phyloP scores from a whole-genome alignment of 1,284 basidiomycete genomes.

The Porodaedalea pini region DNA sequence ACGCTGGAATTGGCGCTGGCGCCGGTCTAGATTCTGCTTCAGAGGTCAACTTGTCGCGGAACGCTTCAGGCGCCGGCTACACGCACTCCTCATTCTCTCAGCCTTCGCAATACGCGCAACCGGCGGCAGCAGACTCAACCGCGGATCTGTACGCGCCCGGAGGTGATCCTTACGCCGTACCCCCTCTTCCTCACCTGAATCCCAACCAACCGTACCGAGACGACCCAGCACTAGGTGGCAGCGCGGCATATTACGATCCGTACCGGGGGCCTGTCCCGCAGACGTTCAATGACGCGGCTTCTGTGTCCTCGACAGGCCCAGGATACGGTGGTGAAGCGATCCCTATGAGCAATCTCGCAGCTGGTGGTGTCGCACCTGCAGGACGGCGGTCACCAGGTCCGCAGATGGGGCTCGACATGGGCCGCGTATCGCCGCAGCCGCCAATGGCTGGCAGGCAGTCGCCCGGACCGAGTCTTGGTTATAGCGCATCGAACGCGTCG shows the following conservation, averaged over 20 bases:
- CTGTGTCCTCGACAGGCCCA: slow-evolving; percentile 24
- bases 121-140: slow-evolving; percentile 45
- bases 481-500: too few species aligned
- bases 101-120: slow-evolving; percentile 28
- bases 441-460: slow-evolving; percentile 13
- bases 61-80: slow-evolving; percentile 36
- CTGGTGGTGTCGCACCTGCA: slow-evolving; percentile 43
- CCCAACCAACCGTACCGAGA: slow-evolving; percentile 70
- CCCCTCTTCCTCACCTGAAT: slow-evolving; percentile 78
- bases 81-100: slow-evolving; percentile 27
- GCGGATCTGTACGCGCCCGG: slow-evolving; percentile 41
- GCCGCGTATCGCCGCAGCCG: slow-evolving; percentile 15
- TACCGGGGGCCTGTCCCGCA: slow-evolving; percentile 70
- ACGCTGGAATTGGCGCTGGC: slow-evolving; percentile 43
- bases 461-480: slow-evolving; percentile 18
- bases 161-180: slow-evolving; percentile 73
- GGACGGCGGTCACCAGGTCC: slow-evolving; percentile 46
- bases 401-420: slow-evolving; percentile 39
- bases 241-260: slow-evolving; percentile 63
- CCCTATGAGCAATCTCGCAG: slow-evolving; percentile 71
- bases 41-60: slow-evolving; percentile 51
- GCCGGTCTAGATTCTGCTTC: slow-evolving; percentile 56
- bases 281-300: slow-evolving; percentile 47
- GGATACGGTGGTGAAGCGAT: slow-evolving; percentile 49
- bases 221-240: slow-evolving; percentile 46